phyloP scores from a whole-genome alignment of 164 flowering plant genomes.

The Vitis labrusca region DNA sequence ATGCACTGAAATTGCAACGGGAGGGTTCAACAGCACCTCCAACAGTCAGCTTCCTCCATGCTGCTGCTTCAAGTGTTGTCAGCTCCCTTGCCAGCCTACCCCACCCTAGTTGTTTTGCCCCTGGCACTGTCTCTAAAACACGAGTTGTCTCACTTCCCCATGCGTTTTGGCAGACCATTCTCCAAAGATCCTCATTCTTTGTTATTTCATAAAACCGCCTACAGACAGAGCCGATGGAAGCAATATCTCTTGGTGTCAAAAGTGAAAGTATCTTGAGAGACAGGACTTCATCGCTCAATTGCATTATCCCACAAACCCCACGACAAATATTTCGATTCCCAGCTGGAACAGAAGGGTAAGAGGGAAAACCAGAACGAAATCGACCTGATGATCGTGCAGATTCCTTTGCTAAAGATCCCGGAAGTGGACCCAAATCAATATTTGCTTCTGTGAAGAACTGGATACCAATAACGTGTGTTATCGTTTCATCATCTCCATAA shows the following conservation, averaged over 20 bases:
- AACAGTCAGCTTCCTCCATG: conserved; percentile 90
- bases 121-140: conserved; percentile 77
- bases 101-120: conserved; percentile 85
- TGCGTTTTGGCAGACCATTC: conserved; percentile 93
- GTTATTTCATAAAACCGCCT: conserved; percentile 61
- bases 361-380: conserved; percentile 42
- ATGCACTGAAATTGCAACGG: conserved; percentile 88
- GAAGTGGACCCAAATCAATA: conserved; percentile 76
- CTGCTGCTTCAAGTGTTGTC: conserved; percentile 90
- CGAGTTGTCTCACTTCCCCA: conserved; percentile 96
- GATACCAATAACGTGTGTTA: conserved; percentile 87
- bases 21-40: conserved; percentile 93
- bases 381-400: conserved; percentile 40
- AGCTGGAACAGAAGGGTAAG: conserved; percentile 27
- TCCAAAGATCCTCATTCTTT: conserved; percentile 86
- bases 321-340: conserved; percentile 52
- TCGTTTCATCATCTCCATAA: conserved; percentile 73
- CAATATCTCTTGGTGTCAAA: conserved; percentile 88
- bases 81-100: conserved; percentile 83
- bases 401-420: conserved; percentile 54
- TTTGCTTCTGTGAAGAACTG: conserved; percentile 80
- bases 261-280: conserved; percentile 67
- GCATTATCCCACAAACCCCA: conserved; percentile 71
- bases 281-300: conserved; percentile 79
- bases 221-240: conserved; percentile 81